Conservation (phyloP, 2,329 filamentous ascomycete genomes). For the Blastomyces parvus region DNA sequence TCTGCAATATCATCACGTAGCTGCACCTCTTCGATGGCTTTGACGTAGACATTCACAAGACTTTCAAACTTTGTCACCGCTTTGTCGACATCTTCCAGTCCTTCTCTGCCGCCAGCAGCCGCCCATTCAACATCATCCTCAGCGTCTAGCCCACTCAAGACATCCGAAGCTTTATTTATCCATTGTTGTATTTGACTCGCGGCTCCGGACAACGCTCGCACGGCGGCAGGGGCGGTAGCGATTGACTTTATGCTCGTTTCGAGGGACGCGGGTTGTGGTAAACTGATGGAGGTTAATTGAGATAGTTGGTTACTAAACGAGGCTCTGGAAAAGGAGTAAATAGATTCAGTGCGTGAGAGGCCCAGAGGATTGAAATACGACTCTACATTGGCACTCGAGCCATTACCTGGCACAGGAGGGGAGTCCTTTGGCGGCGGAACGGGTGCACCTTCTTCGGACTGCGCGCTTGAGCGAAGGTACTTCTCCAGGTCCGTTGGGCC, state of each 20-base stretch:
- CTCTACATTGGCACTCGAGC: conserved; percentile 24
- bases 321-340: conserved; percentile 84
- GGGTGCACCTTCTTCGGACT: conserved; percentile 17
- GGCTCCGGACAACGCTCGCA: conserved; percentile 71
- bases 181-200: conserved; percentile 88
- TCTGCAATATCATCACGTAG: conserved; percentile 62
- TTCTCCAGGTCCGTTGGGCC: conserved; percentile 35
- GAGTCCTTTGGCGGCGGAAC: conserved; percentile 31
- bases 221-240: conserved; percentile 72
- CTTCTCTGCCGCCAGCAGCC: conserved; percentile 63
- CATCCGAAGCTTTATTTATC: conserved; percentile 86
- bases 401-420: conserved; percentile 20
- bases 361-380: conserved; percentile 39
- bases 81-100: conserved; percentile 48
- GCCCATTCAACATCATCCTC: conserved; percentile 98
- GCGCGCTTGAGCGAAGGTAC: conserved; percentile 31
- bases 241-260: conserved; percentile 77
- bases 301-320: conserved; percentile 91
- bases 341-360: conserved; percentile 63
- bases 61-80: conserved; percentile 78
- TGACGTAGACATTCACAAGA: conserved; percentile 83
- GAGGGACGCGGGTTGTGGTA: conserved; percentile 76
- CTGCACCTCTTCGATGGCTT: conserved; percentile 88
- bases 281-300: conserved; percentile 78
- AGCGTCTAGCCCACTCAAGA: conserved; percentile 78